phyloP scores from a whole-genome alignment of 2,329 filamentous ascomycete species.

The Colletotrichum sp. region DNA sequence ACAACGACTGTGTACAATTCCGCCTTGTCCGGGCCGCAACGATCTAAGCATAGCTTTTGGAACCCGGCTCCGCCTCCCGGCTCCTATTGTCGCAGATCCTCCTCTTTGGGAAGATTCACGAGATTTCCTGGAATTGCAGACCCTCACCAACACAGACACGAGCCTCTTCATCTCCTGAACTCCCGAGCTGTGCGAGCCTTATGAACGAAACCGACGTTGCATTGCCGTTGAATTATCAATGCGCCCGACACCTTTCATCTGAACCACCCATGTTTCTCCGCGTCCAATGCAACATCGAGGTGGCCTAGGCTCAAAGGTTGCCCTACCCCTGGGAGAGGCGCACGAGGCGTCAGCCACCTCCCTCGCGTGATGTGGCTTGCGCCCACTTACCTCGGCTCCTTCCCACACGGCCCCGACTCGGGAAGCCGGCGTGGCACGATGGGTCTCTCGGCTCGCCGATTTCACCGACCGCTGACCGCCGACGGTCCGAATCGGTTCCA shows the following conservation, averaged over 20 bases:
- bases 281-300: not conserved
- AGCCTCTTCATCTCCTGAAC: slow-evolving; percentile 9
- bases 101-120: slow-evolving; percentile 5
- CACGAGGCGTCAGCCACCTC: not conserved
- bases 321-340: not conserved
- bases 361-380: not conserved
- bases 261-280: not conserved
- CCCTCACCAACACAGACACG: slow-evolving; percentile 1
- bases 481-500: not conserved
- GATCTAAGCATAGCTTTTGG: slow-evolving; percentile 1
- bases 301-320: not conserved
- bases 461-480: not conserved
- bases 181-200: not conserved
- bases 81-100: slow-evolving; percentile 12
- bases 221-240: not conserved
- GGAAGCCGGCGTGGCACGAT: not conserved
- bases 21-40: not conserved
- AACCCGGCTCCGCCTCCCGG: slow-evolving; percentile 10
- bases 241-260: not conserved
- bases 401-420: not conserved
- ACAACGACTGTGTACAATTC: not conserved
- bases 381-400: not conserved
- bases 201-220: slow-evolving; percentile 3
- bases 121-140: slow-evolving; percentile 2
- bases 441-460: not conserved